Base-by-base conservation (phyloP, 768 basidiomycete genomes). In the Macrocybe gigantea region DNA sequence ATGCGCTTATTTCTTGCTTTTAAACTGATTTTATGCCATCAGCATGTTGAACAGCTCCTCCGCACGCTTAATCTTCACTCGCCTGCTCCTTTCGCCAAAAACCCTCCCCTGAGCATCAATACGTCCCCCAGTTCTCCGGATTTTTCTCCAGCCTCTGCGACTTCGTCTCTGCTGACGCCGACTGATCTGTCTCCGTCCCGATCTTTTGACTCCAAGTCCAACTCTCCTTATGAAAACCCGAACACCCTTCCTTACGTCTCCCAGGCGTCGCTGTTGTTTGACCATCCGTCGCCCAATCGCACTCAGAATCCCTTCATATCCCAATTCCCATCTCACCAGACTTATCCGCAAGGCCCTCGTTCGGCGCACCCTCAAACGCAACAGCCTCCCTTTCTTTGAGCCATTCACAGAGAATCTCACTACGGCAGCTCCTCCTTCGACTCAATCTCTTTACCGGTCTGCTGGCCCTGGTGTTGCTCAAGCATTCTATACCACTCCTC, bases 1-100 rank as follows among this genome's bases (percentile, higher is more conserved):
- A 50, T 35, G 38, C 54, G 56, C 53, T 56, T 59, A 54, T 53
- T 58, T 36, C 33, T 35, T 42, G 34, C 45, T 47, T 50, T 31
- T 34, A 33, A 12, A 10, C 45, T 38, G 47, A 36, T 53, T 50
- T 53, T 52, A 51, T 47, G 38, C 44, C 12, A 30, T n/a, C 47
- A 88, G 85, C 83, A 88, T 59, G 83, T 90, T 50, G 87, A 88
- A 58, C 86, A 89, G 66, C 75, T 91, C 39, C 71, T 91, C 47
- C 82, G 88, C 36, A 81, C 85, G 10, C 71, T 91, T 42, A 84
- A 90, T 59, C 80, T 91, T 56, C 83, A 82, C 59, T 90, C 88
- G 31, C 88, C 88, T 10, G 77, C 72, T 53, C 81, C 79, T 50
- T 66, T 64, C 52, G 61, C 65, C 41, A 58, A 66, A 38, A 74